Evolutionary conservation across 306 rosid species (phyloP).

Genomic region (Vigna hirtella): DNA sequence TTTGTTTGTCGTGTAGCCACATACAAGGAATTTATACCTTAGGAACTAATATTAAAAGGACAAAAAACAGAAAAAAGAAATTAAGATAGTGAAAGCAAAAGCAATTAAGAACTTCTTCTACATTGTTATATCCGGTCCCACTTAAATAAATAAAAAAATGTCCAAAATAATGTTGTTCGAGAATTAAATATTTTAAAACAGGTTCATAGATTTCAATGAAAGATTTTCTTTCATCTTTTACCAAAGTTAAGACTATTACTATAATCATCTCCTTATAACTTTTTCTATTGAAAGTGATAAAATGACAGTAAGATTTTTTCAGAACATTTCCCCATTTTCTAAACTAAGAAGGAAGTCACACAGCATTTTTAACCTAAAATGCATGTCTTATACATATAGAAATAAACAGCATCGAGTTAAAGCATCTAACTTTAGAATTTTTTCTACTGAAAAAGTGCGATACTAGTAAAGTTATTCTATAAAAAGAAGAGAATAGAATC

Average conservation of each 20-base stretch:
- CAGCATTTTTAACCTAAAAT: slow-evolving; percentile 17
- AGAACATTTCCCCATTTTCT: slow-evolving; percentile 24
- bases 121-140: slow-evolving; percentile 39
- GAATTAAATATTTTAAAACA: slow-evolving; percentile 1
- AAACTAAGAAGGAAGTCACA: slow-evolving; percentile 30
- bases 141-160: slow-evolving; percentile 24
- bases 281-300: neutral
- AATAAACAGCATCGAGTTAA: slow-evolving; percentile 16
- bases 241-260: slow-evolving; percentile 41
- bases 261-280: slow-evolving; percentile 22
- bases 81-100: no score
- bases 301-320: slow-evolving; percentile 18
- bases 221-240: slow-evolving; percentile 16
- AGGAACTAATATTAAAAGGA: no score
- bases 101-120: neutral
- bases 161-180: neutral
- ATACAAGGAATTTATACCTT: no score
- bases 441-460: slow-evolving; percentile 26
- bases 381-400: neutral
- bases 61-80: no score
- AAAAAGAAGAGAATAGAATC: slow-evolving; percentile 52
- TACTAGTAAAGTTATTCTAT: slow-evolving; percentile 42
- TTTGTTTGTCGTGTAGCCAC: no score
- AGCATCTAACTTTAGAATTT: slow-evolving; percentile 29
- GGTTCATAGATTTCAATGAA: slow-evolving; percentile 45